These are phyloP conservation scores for Wickerhamomyces sydowiorum DNA, from an alignment of 805 yeast genomes.

Conservation along the genomic window DNA sequence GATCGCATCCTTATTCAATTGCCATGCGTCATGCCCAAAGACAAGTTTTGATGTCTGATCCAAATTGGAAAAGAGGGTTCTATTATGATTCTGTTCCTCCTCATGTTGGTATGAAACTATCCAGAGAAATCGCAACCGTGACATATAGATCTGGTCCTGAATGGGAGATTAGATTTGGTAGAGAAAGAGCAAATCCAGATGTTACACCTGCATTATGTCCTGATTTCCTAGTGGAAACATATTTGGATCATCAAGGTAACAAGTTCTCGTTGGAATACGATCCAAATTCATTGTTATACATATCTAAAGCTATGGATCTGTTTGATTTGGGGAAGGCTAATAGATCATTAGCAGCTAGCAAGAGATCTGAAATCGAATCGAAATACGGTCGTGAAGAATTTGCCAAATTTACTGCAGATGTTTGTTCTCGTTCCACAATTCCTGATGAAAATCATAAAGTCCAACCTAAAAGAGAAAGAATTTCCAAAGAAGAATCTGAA, in stretches of 20 bases:
- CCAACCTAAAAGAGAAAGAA: constrained; percentile 46
- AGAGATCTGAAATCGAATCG: constrained; percentile 33
- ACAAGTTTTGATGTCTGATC: constrained; percentile 91
- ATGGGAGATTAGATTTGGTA: constrained; percentile 91
- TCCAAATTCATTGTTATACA: constrained; percentile 80
- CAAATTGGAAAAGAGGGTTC: constrained; percentile 89
- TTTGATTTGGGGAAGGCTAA: constrained; percentile 66
- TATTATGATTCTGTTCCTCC: constrained; percentile 81
- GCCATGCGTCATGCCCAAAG: constrained; percentile 92
- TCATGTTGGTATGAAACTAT: constrained; percentile 90
- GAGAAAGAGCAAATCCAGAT: constrained; percentile 77
- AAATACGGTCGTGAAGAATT: constrained; percentile 24
- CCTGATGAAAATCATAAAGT: constrained; percentile 29
- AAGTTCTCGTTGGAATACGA: constrained; percentile 90
- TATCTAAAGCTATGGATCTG: constrained; percentile 92
- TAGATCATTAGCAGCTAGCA: constrained; percentile 35
- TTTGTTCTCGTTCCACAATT: constrained; percentile 10
- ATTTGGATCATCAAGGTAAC: constrained; percentile 91
- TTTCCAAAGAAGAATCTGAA: constrained; percentile 51
- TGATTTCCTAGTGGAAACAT: constrained; percentile 87
- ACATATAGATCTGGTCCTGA: constrained; percentile 95
- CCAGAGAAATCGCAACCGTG: constrained; percentile 90
- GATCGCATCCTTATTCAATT: constrained; percentile 90
- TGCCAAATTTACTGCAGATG: constrained; percentile 8
- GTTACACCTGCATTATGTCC: constrained; percentile 86